phyloP scores from a whole-genome alignment of 140 eudicot genomes.

The Cichorium intybus region DNA sequence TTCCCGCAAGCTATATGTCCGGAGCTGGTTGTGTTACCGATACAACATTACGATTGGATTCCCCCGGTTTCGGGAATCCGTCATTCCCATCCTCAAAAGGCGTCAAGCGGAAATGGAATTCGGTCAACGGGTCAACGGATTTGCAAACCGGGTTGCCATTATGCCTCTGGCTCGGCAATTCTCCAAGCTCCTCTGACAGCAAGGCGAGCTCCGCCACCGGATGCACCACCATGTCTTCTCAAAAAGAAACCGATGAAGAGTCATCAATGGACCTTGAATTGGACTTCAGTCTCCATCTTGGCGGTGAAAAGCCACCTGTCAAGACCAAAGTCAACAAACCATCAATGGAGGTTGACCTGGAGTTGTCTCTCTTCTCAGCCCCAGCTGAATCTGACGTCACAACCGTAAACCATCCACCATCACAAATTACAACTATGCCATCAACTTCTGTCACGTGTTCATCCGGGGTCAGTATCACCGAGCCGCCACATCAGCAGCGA shows the following conservation, averaged over 20 bases:
- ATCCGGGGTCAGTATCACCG: slow-evolving; percentile 68
- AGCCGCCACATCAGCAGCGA: slow-evolving; percentile 54
- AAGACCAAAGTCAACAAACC: slow-evolving; percentile 36
- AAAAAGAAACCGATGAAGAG: slow-evolving; percentile 86
- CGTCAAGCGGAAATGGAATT: slow-evolving; percentile 78
- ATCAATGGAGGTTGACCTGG: slow-evolving; percentile 57
- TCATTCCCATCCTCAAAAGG: slow-evolving; percentile 45
- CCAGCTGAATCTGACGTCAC: slow-evolving; percentile 81
- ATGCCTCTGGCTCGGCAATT: slow-evolving; percentile 59
- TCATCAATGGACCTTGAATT: slow-evolving; percentile 91
- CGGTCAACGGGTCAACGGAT: slow-evolving; percentile 41
- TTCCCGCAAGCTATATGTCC: slow-evolving; percentile 43
- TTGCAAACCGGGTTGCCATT: slow-evolving; percentile 47
- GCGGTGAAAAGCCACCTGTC: slow-evolving; percentile 56
- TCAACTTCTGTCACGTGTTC: slow-evolving; percentile 81
- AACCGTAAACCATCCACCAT: slow-evolving; percentile 42
- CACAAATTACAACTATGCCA: slow-evolving; percentile 54
- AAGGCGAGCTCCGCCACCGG: slow-evolving; percentile 94
- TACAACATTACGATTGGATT: slow-evolving; percentile 76
- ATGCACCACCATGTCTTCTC: slow-evolving; percentile 77
- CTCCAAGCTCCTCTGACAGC: slow-evolving; percentile 95
- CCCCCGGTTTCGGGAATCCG: slow-evolving; percentile 42
- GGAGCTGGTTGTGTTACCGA: slow-evolving; percentile 44
- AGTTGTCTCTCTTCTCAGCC: slow-evolving; percentile 66
- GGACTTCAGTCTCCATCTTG: slow-evolving; percentile 86